Evolutionary conservation across 2,329 filamentous ascomycete genomes (phyloP), one percentile per base, ranked within the genome.

Genomic region (Ophiosphaerella korrae): DNA sequence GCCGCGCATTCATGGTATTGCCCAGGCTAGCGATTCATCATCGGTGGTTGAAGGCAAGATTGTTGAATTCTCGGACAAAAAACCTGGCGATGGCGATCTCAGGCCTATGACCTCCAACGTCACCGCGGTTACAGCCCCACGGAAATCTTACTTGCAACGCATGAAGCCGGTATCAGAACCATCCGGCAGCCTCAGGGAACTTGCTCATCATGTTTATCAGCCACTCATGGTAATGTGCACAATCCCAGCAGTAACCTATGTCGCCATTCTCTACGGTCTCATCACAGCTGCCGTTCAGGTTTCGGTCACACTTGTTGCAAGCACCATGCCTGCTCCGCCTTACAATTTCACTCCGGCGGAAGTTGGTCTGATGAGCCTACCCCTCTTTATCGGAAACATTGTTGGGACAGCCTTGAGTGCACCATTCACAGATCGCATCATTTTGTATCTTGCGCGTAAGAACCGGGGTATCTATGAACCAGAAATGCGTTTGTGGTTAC

Each of bases 401-500:
- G 33, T 76, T 9, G 73, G 67, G 14, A 62, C 65, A 13, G 42
- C 72, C 11, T 46, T 74, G 11, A 55, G 68, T 4, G 71, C 66
- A 1, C 53, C 61, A 0, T 53, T 68, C 7, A 60, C 64, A 7
- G 74, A 76, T 53, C 67, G 67, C 6, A 32, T 72, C 6, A 71
- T 72, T 35, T 58, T 60, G 32, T 76, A 66, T 58, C 70, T 79
- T 42, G 75, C 78, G 5, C 74, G 73, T 52, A 74, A 68, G 51
- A 81, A 81, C 60, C 68, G 67, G 18, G 79, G 79, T 9, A 69
- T 80, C 41, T 81, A 80, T 61, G 79, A 82, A 58, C 79, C 79
- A 3, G 79, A 82, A 59, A 81, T 80, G 58, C 74, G 79, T 16
- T 67, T 78, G 14, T 77, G 53, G 53, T 32, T 52, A 4, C 18